Evolutionary conservation across 2,329 filamentous ascomycete species (phyloP).

Genomic region (Colletotrichum camelliae): DNA sequence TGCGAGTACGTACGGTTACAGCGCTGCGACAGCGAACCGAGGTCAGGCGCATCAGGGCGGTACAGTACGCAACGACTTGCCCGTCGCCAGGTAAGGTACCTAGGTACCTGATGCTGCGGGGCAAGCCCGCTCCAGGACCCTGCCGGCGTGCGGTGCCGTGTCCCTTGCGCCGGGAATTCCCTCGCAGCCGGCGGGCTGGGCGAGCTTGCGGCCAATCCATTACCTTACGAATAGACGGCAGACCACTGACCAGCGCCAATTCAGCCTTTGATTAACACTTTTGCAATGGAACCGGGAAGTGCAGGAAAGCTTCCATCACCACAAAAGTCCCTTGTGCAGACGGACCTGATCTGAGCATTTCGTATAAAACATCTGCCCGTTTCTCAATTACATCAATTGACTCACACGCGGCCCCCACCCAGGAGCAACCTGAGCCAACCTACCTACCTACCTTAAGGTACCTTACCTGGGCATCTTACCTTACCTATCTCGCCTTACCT

Average conservation of each 20-base stretch:
- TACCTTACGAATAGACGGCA: neutral
- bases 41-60: neutral
- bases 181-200: neutral
- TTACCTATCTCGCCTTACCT: neutral
- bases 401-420: neutral
- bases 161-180: slow-evolving; percentile 15
- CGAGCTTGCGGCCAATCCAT: neutral
- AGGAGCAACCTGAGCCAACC: too few species aligned
- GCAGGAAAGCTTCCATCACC: neutral
- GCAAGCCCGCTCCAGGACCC: neutral
- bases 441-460: too few species aligned
- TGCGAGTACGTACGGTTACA: neutral
- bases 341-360: neutral
- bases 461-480: too few species aligned
- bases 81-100: too few species aligned
- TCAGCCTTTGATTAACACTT: slow-evolving; percentile 6
- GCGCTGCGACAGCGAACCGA: neutral
- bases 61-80: neutral
- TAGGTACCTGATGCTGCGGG: neutral
- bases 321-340: neutral
- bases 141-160: neutral
- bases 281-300: neutral
- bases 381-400: slow-evolving; percentile 2
- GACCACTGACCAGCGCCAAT: neutral
- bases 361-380: neutral